Conservation (phyloP, 192 early-diverging fungal species). For the Backusella liffmaniae region DNA sequence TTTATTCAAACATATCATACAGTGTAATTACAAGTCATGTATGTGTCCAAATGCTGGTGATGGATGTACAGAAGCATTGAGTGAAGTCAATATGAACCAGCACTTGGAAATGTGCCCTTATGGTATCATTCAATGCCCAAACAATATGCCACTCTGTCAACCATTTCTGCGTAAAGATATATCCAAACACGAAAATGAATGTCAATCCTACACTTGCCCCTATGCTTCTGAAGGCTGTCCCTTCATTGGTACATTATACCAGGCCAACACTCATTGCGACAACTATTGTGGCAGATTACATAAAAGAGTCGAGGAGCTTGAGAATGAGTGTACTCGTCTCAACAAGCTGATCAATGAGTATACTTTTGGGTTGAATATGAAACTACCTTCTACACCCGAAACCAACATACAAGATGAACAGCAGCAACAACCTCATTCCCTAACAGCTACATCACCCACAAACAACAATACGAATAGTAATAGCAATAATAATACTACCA, state of each 20-base stretch:
- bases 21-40: conserved; percentile 24
- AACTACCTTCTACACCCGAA: conserved; percentile 10
- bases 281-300: conserved; percentile 34
- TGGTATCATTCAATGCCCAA: conserved; percentile 27
- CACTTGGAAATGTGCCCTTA: conserved; percentile 24
- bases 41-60: conserved; percentile 28
- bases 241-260: conserved; percentile 26
- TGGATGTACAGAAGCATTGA: conserved; percentile 28
- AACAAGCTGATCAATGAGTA: conserved; percentile 8
- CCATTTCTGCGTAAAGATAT: conserved; percentile 27
- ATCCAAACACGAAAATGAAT: conserved; percentile 23
- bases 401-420: background rate
- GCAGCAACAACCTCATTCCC: background rate
- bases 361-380: background rate
- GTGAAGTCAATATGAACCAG: background rate
- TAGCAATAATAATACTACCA: background rate
- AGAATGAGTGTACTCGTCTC: conserved; percentile 19
- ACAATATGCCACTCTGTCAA: conserved; percentile 17
- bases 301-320: conserved; percentile 22
- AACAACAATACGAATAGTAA: background rate
- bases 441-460: background rate
- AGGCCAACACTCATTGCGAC: conserved; percentile 22
- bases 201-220: conserved; percentile 31
- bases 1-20: background rate
- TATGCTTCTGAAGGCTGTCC: conserved; percentile 30